Evolutionary conservation across 2,329 filamentous ascomycete genomes (phyloP), one percentile per base, ranked within the genome.

Genomic region (Teratosphaeria zuluensis): DNA sequence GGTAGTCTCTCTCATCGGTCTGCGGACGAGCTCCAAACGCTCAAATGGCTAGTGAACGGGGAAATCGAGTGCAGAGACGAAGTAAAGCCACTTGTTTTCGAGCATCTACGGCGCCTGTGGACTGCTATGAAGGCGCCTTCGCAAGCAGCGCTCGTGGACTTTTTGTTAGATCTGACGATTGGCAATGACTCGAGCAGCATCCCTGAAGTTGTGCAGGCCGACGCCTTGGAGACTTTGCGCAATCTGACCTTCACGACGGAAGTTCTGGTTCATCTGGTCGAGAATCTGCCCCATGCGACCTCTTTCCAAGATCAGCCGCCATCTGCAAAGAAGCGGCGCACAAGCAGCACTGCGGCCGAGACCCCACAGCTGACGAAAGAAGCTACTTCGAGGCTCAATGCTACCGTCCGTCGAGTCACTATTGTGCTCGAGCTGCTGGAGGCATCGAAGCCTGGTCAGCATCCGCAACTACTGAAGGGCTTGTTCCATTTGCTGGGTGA

Each of bases 351-450:
- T n/a, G 87, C 89, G 11, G 53, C 83, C 16, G 87, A 89, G 63
- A 81, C 83, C 64, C 81, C 84, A 57, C 82, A 81, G 53, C 77
- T 84, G 57, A 80, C 82, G 38, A 77, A 81, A 14, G 83, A 85
- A 62, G 81, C 85, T 58, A 83, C 84, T 35, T 79, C 82, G 6
- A 85, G 89, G 68, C 74, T 92, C 32, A 83, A 82, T 63, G 80
- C 81, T 54, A 81, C 86, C 6, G 80, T 96, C 62, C 84, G 84
- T 65, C 88, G 87, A 66, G 82, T 92, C 57, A 96, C 92, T 0
- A 85, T 96, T 68, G 89, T 96, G 11, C 78, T 97, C 42, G 92
- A 97, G 71, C 76, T 97, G 30, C 83, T 97, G 16, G 92, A 97
- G 69, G 84, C 83, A 54, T 92, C 91, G 2, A 82, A 84, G 53